Evolutionary conservation across 2,329 filamentous ascomycete genomes (phyloP).

Genomic region (Cytospora mali): DNA sequence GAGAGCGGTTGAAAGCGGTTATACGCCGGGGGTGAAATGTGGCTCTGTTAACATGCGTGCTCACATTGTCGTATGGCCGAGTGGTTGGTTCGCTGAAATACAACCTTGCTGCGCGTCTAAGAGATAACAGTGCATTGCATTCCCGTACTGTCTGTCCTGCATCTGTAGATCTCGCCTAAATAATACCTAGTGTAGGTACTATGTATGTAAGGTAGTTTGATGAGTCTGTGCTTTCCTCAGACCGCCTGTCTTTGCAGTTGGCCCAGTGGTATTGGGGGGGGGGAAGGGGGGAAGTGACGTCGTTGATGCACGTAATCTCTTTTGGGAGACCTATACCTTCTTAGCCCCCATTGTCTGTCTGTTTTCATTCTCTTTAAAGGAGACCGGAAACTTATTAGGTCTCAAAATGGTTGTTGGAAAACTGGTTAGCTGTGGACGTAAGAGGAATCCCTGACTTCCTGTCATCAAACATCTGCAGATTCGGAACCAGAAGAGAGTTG

Average conservation of each 20-base stretch:
- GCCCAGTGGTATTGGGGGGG: not conserved
- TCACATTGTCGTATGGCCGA: not conserved
- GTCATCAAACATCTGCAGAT: not conserved
- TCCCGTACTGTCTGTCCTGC: not conserved
- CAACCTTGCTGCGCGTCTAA: not conserved
- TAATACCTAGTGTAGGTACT: no score
- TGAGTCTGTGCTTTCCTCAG: not conserved
- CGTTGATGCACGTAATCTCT: not conserved
- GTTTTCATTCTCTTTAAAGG: no score
- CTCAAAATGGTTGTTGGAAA: not conserved
- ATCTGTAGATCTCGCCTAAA: not conserved
- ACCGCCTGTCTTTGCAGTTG: not conserved
- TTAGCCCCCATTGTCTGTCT: not conserved
- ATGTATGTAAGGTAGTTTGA: not conserved
- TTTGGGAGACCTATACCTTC: not conserved
- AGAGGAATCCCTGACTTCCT: not conserved
- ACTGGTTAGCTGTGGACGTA: not conserved
- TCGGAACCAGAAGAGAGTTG: not conserved
- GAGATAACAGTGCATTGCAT: not conserved
- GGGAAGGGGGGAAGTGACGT: conserved; percentile 1
- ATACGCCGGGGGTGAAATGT: not conserved
- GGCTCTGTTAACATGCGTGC: not conserved
- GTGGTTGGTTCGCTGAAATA: not conserved
- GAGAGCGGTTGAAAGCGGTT: not conserved
- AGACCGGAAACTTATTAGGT: not conserved